Evolutionary conservation across 2,329 filamentous ascomycete genomes (phyloP).

Genomic region (Kalaharituber pfeilii): DNA sequence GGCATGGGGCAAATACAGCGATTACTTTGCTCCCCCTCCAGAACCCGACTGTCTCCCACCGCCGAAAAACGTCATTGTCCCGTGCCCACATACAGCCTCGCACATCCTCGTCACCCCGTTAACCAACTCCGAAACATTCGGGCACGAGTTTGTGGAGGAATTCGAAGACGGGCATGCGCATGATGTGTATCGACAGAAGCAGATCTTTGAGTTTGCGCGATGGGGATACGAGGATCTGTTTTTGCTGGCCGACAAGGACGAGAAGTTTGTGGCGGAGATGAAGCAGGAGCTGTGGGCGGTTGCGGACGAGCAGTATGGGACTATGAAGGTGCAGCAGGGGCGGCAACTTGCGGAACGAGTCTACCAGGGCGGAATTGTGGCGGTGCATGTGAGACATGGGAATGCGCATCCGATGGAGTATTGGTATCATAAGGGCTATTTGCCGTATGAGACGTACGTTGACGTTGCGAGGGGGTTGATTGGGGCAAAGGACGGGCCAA

Average conservation of each 20-base stretch:
- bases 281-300: conserved; percentile 23
- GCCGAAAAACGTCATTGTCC: conserved; percentile 56
- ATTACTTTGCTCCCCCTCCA: conserved; percentile 51
- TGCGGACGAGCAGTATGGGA: not conserved
- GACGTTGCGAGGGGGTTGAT: conserved; percentile 39
- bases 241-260: conserved; percentile 36
- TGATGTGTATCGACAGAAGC: conserved; percentile 37
- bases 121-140: conserved; percentile 51
- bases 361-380: conserved; percentile 41
- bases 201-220: conserved; percentile 51
- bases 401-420: conserved; percentile 61
- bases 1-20: conserved; percentile 46
- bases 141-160: conserved; percentile 37
- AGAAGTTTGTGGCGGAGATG: conserved; percentile 26
- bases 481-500: conserved; percentile 13
- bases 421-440: conserved; percentile 60
- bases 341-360: conserved; percentile 30
- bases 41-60: conserved; percentile 43
- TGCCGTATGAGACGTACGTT: conserved; percentile 53
- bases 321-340: conserved; percentile 32
- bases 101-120: conserved; percentile 54
- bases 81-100: conserved; percentile 57
- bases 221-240: conserved; percentile 59
- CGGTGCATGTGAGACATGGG: conserved; percentile 63
- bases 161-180: conserved; percentile 36